Percentiles rank a stretch among this genome's conserved stretches.
Evolutionary conservation across 805 yeast species (phyloP).

Genomic region (Kazachstania africana): DNA sequence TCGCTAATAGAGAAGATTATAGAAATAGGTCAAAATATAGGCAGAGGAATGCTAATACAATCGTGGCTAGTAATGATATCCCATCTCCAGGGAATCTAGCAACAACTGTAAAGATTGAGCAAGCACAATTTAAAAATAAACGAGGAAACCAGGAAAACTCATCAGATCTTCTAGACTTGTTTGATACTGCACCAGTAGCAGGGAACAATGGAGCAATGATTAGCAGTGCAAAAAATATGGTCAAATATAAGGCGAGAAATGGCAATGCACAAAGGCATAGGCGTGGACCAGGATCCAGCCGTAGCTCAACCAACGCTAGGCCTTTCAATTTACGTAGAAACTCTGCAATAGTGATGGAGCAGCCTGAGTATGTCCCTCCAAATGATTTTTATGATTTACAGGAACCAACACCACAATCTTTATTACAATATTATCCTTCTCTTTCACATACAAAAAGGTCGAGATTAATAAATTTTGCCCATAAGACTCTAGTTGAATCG

Average conservation of each 20-base stretch:
- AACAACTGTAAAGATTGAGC: not conserved
- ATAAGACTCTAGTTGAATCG: conserved; percentile 11
- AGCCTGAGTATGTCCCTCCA: not conserved
- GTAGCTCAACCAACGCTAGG: not conserved
- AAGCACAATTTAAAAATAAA: conserved; percentile 3
- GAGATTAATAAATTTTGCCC: conserved; percentile 13
- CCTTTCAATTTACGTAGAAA: not conserved
- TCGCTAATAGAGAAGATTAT: conserved; percentile 2
- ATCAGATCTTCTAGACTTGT: not conserved
- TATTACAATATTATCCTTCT: conserved; percentile 16
- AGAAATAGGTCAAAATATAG: not conserved
- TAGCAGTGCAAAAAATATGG: not conserved
- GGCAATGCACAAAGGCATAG: not conserved
- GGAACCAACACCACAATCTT: conserved; percentile 16
- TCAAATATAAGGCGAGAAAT: not conserved
- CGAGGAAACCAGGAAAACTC: not conserved
- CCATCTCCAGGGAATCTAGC: not conserved
- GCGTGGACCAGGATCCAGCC: not conserved
- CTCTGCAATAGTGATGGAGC: not conserved
- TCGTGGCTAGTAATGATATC: not conserved
- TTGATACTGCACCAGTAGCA: not conserved
- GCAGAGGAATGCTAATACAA: not conserved
- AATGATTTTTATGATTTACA: conserved; percentile 13
- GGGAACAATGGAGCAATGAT: no score
- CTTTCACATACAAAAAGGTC: conserved; percentile 11